phyloP scores from a whole-genome alignment of 1,284 basidiomycete genomes.

The Coniferiporia weirii region DNA sequence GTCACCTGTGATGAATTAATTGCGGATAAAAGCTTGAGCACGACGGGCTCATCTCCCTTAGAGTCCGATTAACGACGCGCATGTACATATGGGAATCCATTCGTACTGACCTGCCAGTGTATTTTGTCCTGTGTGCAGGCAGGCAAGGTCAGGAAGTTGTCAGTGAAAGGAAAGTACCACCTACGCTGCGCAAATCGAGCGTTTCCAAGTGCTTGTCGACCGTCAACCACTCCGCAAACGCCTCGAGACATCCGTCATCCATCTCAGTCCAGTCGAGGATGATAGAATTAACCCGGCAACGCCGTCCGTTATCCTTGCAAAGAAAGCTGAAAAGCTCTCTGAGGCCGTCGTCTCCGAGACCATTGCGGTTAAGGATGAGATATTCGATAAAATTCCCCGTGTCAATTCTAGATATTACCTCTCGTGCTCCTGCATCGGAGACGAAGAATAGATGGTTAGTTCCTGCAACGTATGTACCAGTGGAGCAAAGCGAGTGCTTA shows the following conservation, averaged over 20 bases:
- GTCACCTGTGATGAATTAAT: slow-evolving; percentile 45
- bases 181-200: slow-evolving; percentile 53
- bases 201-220: slow-evolving; percentile 41
- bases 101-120: slow-evolving; percentile 18
- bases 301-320: slow-evolving; percentile 39
- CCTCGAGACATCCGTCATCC: slow-evolving; percentile 47
- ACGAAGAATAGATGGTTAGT: background rate
- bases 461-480: background rate
- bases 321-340: slow-evolving; percentile 52
- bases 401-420: slow-evolving; percentile 42
- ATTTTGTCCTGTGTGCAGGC: slow-evolving; percentile 23
- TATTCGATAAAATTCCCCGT: slow-evolving; percentile 40
- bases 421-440: slow-evolving; percentile 38
- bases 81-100: background rate
- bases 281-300: slow-evolving; percentile 48
- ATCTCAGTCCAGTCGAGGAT: slow-evolving; percentile 51
- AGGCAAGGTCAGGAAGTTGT: slow-evolving; percentile 25
- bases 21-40: slow-evolving; percentile 36
- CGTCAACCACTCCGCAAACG: slow-evolving; percentile 47
- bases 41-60: slow-evolving; percentile 36
- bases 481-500: background rate
- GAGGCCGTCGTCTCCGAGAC: slow-evolving; percentile 55
- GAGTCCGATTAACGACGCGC: background rate
- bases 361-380: slow-evolving; percentile 52
- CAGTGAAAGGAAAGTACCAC: slow-evolving; percentile 23